Evolutionary conservation across 2,329 filamentous ascomycete genomes (phyloP).

Genomic region (Lachnellula subtilissima): DNA sequence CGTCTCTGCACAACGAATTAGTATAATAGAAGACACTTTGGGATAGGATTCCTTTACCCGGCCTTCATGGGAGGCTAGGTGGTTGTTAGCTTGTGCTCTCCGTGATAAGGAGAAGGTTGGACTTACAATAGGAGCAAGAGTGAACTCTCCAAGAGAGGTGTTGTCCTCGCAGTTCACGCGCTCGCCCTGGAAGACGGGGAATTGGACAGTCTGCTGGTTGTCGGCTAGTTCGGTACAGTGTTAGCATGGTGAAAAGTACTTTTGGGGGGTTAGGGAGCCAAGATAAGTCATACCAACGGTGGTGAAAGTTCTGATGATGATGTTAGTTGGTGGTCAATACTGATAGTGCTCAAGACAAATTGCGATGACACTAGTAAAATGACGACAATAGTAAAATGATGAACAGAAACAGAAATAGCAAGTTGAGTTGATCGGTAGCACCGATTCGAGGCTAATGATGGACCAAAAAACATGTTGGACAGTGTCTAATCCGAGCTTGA

Average conservation of each 20-base stretch:
- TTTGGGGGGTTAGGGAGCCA: neutral
- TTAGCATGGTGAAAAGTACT: slow-evolving; percentile 22
- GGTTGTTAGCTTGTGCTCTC: too few species aligned
- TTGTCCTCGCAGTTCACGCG: slow-evolving; percentile 98
- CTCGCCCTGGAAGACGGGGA: slow-evolving; percentile 94
- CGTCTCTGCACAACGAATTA: slow-evolving; percentile 53
- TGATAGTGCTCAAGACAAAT: neutral
- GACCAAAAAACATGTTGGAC: too few species aligned
- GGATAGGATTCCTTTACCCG: slow-evolving; percentile 33
- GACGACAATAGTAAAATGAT: neutral
- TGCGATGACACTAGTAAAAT: neutral
- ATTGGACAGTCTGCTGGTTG: slow-evolving; percentile 56
- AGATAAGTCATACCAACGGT: slow-evolving; percentile 54
- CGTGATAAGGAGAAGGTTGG: too few species aligned
- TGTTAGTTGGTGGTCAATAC: slow-evolving; percentile 11
- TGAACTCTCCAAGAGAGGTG: slow-evolving; percentile 96
- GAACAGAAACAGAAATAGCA: neutral
- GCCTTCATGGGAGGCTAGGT: too few species aligned
- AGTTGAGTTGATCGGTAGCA: neutral
- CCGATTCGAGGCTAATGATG: too few species aligned
- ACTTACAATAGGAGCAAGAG: slow-evolving; percentile 83
- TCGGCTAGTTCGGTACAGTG: neutral
- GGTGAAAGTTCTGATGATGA: slow-evolving; percentile 61
- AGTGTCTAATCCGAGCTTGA: too few species aligned
- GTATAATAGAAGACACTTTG: neutral